phyloP scores from a whole-genome alignment of 148 eudicot genomes.

The Rhododendron ovatum region DNA sequence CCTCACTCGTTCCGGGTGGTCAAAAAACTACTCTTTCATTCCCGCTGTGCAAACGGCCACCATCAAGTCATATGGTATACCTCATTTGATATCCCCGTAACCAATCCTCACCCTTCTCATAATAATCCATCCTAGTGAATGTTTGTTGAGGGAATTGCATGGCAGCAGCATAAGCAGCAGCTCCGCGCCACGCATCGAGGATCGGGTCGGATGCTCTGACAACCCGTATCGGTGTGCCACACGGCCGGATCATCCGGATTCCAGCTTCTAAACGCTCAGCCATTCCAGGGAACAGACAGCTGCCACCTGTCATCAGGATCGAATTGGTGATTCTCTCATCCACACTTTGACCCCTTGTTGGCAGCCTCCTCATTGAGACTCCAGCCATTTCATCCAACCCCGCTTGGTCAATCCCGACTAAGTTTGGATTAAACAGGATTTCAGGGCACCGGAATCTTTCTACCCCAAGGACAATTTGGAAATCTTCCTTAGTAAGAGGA shows the following conservation, averaged over 20 bases:
- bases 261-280: constrained; percentile 82
- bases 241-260: constrained; percentile 77
- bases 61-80: constrained; percentile 1
- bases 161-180: constrained; percentile 69
- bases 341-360: constrained; percentile 35
- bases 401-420: constrained; percentile 83
- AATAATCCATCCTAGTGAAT: constrained; percentile 68
- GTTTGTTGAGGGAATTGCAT: constrained; percentile 52
- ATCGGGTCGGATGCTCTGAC: constrained; percentile 60
- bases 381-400: constrained; percentile 97
- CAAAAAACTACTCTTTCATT: neutral
- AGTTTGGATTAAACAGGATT: constrained; percentile 71
- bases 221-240: constrained; percentile 72
- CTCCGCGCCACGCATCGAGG: constrained; percentile 97
- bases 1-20: neutral
- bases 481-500: constrained; percentile 88
- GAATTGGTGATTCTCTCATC: constrained; percentile 69
- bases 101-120: constrained; percentile 95
- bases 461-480: constrained; percentile 70
- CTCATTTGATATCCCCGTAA: constrained; percentile 65
- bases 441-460: constrained; percentile 98
- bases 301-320: constrained; percentile 84
- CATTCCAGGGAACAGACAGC: constrained; percentile 73
- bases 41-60: neutral
- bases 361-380: constrained; percentile 57